Evolutionary conservation across 116 monocot genomes (phyloP), one percentile per base, ranked within the genome.

Genomic region (Posidonia oceanica): DNA sequence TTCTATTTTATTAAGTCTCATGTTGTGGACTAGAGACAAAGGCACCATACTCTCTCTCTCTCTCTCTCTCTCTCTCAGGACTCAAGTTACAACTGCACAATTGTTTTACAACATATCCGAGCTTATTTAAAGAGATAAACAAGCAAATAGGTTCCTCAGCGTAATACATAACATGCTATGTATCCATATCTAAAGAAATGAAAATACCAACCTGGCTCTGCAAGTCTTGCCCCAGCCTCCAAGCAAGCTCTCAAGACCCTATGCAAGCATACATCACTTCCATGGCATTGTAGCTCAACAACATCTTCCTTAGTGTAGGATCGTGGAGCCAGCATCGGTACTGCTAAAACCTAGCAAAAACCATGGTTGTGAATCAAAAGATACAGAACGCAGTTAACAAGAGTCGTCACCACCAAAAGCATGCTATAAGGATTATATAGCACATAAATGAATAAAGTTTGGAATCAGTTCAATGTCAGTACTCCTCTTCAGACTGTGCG

Each of bases 251-350:
- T 80, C 67, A 95, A 79, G 16, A 95, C 95, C 39, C 95, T 88
- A 53, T 81, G 83, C 68, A 95, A 76, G 62, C 91, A 95, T 61
- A 95, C 79, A 71, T 91, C 91, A 74, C 65, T 95, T 37, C 95
- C 95, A 84, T 95, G 95, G 67, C 95, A 95, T 57, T 95, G 95
- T 29, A 95, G 88, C 84, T 95, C 95, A 68, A 95, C 83, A 62
- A 95, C 86, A 84, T 95, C 95, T 86, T 95, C 91, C 76, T 81
- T 77, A 11, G 95, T 91, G 69, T 95, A 95, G 17, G 95, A 95
- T 59, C 86, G 88, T 40, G 95, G 95, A 66, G 88, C 95, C 74
- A 95, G 71, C 95, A 95, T 95, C 38, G 95, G 95, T 56, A 95
- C 39, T 67, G 81, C 91, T 64, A 95, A 72, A 66, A 95, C 88